These are phyloP conservation scores for Cercospora zeina DNA, from an alignment of 2,329 filamentous ascomycete genomes.

Conservation along the genomic window DNA sequence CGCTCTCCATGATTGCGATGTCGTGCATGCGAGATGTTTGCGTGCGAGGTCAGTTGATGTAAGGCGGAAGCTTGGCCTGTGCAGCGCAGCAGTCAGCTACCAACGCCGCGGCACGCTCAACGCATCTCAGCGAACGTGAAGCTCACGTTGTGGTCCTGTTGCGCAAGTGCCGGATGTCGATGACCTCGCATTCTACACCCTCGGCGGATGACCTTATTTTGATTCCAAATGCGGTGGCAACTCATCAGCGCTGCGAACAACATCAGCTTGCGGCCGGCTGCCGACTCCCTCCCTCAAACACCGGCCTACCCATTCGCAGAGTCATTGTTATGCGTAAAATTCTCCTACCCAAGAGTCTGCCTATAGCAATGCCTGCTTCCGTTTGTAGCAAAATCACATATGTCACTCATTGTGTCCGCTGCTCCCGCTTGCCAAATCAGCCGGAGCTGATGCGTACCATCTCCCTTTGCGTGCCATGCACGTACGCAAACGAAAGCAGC, in stretches of 20 bases:
- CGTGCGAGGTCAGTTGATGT: neutral
- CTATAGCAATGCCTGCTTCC: neutral
- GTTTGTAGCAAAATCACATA: neutral
- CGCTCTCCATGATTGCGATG: neutral
- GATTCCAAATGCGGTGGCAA: neutral
- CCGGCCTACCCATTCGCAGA: neutral
- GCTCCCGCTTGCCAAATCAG: neutral
- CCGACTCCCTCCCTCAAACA: too few relatives aligned
- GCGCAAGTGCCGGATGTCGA: neutral
- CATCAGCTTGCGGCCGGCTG: too few relatives aligned
- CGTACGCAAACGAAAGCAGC: neutral
- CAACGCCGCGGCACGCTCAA: neutral
- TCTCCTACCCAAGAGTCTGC: too few relatives aligned
- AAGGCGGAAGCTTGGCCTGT: neutral
- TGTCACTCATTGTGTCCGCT: neutral
- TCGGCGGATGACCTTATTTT: neutral
- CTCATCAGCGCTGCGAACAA: neutral
- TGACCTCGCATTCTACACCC: neutral
- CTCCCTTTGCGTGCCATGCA: neutral
- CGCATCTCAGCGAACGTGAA: neutral
- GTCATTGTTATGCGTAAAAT: neutral
- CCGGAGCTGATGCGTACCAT: neutral
- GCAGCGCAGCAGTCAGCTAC: neutral
- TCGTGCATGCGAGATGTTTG: neutral
- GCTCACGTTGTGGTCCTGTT: too few relatives aligned